Evolutionary conservation across 805 yeast genomes (phyloP), one percentile per base, ranked within the genome.

Genomic region (Phaffomyces antillensis): DNA sequence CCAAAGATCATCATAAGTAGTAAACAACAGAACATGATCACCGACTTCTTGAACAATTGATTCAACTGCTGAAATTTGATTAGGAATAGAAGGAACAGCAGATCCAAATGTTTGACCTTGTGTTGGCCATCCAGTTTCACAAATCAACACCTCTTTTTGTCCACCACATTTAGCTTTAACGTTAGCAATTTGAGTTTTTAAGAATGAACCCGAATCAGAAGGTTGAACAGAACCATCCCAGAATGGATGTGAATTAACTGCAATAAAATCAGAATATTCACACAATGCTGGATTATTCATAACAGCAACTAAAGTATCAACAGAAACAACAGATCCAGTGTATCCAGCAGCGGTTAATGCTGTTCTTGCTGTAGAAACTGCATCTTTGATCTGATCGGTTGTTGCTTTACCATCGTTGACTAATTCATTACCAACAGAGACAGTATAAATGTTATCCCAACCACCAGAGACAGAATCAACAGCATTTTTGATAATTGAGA

Each of bases 61-160:
- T 49, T 72, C 59, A 40, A 81, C 56, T 12, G 84, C 83, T 11
- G 67, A 51, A 23, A 65, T 58, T 61, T 81, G 86, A 66, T 80
- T 76, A 5, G 53, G 61, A 30, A 52, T 52, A 20, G 81, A 75
- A 39, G 86, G 85, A 32, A 79, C 79, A 52, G 81, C 78, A 40
- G 52, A 49, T 46, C 81, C 81, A 53, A 68, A 74, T 46, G 72
- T 55, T 50, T 67, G 61, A 57, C 87, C 86, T 54, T 69, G 56
- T 15, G 83, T 72, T 55, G 86, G 87, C 87, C 87, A 81, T 36
- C 87, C 87, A 41, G 83, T 73, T 65, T 81, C 87, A 45, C 79
- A 70, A 51, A 80, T 70, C 49, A 79, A 62, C 13, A 62, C 64
- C 17, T 58, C 52, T 61, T 79, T 78, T 35, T 20, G 15, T 30